phyloP scores from a whole-genome alignment of 106 monocot genomes.

The Cymbidium sinense region DNA sequence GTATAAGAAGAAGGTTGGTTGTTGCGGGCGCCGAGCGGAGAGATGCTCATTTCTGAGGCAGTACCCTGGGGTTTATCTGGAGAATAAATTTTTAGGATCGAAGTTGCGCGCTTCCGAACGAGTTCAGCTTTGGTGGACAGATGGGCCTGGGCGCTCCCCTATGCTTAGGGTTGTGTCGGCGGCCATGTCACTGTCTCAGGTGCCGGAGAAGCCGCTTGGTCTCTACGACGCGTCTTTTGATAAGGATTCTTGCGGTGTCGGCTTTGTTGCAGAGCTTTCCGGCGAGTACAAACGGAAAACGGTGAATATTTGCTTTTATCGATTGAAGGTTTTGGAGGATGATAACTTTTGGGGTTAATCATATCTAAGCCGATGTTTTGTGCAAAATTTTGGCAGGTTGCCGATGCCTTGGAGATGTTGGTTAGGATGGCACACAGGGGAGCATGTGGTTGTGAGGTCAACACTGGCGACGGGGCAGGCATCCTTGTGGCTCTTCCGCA shows the following conservation, averaged over 20 bases:
- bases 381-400: slow-evolving; percentile 36
- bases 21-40: slow-evolving; percentile 8
- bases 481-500: slow-evolving; percentile 92
- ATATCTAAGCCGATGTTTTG: neutral
- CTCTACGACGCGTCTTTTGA: slow-evolving; percentile 87
- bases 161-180: slow-evolving; percentile 42
- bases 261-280: slow-evolving; percentile 92
- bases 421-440: slow-evolving; percentile 92
- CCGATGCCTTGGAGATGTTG: slow-evolving; percentile 92
- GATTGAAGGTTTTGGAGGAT: neutral
- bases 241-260: slow-evolving; percentile 96
- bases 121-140: slow-evolving; percentile 49
- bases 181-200: slow-evolving; percentile 65
- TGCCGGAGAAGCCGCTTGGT: slow-evolving; percentile 91
- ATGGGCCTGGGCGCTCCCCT: slow-evolving; percentile 33
- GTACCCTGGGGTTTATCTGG: slow-evolving; percentile 17
- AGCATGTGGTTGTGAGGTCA: slow-evolving; percentile 94
- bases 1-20: neutral
- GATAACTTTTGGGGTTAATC: neutral
- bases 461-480: slow-evolving; percentile 99
- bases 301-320: slow-evolving; percentile 25
- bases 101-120: slow-evolving; percentile 33
- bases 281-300: slow-evolving; percentile 72
- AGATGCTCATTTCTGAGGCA: slow-evolving; percentile 27
- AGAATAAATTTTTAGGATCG: slow-evolving; percentile 47